phyloP scores from a whole-genome alignment of 768 basidiomycete genomes.

The Podaxis mareebaensis region DNA sequence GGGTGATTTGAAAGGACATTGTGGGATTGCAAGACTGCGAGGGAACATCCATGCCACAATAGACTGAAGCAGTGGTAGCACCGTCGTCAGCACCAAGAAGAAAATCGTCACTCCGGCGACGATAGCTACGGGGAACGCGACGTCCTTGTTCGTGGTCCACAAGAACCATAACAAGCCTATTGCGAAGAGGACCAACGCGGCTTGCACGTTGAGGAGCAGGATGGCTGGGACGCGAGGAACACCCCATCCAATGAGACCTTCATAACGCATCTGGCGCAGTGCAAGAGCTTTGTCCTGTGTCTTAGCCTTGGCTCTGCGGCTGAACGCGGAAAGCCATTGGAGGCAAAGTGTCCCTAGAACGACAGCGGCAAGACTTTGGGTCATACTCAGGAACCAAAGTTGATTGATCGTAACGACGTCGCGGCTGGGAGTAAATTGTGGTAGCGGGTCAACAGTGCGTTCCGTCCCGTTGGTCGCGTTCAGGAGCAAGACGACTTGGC shows the following conservation, averaged over 20 bases:
- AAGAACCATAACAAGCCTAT: slow-evolving; percentile 29
- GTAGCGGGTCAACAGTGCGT: not conserved
- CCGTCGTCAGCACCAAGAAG: slow-evolving; percentile 23
- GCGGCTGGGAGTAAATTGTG: not conserved
- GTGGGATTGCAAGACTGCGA: slow-evolving; percentile 11
- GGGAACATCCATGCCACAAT: slow-evolving; percentile 9
- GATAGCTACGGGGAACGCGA: slow-evolving; percentile 23
- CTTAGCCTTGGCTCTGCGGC: slow-evolving; percentile 16
- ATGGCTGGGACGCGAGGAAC: slow-evolving; percentile 28
- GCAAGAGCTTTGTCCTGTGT: slow-evolving; percentile 20
- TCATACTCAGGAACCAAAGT: slow-evolving; percentile 22
- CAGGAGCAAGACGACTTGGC: not conserved
- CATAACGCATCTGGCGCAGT: slow-evolving; percentile 29
- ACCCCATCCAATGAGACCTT: slow-evolving; percentile 30
- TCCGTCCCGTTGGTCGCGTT: not conserved
- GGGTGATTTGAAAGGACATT: slow-evolving; percentile 31
- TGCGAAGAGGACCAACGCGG: slow-evolving; percentile 31
- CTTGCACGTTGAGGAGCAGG: slow-evolving; percentile 31
- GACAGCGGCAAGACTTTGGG: slow-evolving; percentile 21
- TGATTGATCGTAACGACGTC: slow-evolving; percentile 19
- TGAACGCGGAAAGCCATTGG: slow-evolving; percentile 27
- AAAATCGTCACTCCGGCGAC: slow-evolving; percentile 24
- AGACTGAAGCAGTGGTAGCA: slow-evolving; percentile 26
- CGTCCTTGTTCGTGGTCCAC: slow-evolving; percentile 23
- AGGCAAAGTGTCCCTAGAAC: slow-evolving; percentile 23